phyloP scores from a whole-genome alignment of 208 protist genomes.

The Borovskyia barvae region DNA sequence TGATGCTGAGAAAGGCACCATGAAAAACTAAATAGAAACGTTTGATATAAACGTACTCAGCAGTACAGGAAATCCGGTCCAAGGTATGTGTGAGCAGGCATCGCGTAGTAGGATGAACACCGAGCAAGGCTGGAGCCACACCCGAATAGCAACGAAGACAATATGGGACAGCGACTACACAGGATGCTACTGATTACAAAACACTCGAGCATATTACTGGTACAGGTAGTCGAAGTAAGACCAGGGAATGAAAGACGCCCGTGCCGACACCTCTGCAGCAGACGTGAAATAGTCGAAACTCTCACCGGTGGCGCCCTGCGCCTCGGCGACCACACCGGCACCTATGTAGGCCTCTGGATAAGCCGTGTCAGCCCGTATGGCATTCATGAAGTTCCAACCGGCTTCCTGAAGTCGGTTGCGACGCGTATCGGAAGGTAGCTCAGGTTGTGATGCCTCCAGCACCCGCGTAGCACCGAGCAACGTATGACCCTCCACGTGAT shows the following conservation, averaged over 20 bases:
- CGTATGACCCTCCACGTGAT: constrained; percentile 54
- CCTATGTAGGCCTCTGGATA: constrained; percentile 46
- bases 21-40: no score
- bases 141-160: no score
- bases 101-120: no score
- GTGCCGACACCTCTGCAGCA: constrained; percentile 44
- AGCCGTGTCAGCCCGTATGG: constrained; percentile 37
- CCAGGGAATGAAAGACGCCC: constrained; percentile 60
- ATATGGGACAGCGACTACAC: not conserved
- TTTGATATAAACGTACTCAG: no score
- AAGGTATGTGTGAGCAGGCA: no score
- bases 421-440: constrained; percentile 26
- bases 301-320: constrained; percentile 48
- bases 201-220: constrained; percentile 14
- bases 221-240: constrained; percentile 64
- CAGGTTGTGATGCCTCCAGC: constrained; percentile 42
- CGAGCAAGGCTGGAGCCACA: no score
- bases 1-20: no score
- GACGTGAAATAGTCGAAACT: constrained; percentile 63
- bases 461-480: constrained; percentile 50
- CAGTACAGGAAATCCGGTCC: no score
- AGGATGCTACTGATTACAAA: no score
- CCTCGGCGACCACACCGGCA: constrained; percentile 60
- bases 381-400: constrained; percentile 41
- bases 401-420: constrained; percentile 51